phyloP scores from a whole-genome alignment of 768 basidiomycete species.

The Phylloporus arenicola region DNA sequence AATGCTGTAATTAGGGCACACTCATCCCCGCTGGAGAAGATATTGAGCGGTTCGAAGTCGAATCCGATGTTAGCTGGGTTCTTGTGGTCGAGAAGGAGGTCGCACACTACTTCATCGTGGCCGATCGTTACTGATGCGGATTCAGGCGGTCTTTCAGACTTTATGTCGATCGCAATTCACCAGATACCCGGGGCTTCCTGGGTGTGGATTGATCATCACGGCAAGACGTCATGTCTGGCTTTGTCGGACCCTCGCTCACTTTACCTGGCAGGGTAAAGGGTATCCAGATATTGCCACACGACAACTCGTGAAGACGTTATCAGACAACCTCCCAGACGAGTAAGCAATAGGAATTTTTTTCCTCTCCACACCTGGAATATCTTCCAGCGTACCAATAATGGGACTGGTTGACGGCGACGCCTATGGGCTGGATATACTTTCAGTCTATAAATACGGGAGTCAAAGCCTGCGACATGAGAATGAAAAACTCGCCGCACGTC shows the following conservation, averaged over 20 bases:
- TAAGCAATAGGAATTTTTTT: constrained; percentile 26
- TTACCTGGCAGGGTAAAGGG: constrained; percentile 74
- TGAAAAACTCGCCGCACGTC: constrained; percentile 55
- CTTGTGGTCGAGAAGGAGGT: constrained; percentile 95
- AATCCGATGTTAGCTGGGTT: constrained; percentile 63
- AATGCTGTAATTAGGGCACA: constrained; percentile 45
- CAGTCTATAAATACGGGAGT: constrained; percentile 83
- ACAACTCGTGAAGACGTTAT: constrained; percentile 70
- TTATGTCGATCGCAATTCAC: constrained; percentile 58
- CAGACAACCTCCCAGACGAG: constrained; percentile 58
- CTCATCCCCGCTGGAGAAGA: constrained; percentile 76
- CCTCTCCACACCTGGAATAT: neutral
- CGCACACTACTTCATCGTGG: constrained; percentile 2
- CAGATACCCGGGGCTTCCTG: constrained; percentile 44
- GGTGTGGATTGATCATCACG: constrained; percentile 73
- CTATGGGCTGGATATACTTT: constrained; percentile 87
- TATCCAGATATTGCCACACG: constrained; percentile 94
- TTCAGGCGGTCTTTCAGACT: constrained; percentile 90
- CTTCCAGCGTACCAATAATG: constrained; percentile 63
- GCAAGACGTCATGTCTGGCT: constrained; percentile 32
- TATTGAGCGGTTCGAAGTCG: constrained; percentile 55
- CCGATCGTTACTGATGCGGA: neutral
- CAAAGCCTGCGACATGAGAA: constrained; percentile 64
- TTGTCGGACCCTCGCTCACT: constrained; percentile 4
- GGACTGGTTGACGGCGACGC: constrained; percentile 88